phyloP scores from a whole-genome alignment of 2,329 filamentous ascomycete species.

The Xylaria sp. region DNA sequence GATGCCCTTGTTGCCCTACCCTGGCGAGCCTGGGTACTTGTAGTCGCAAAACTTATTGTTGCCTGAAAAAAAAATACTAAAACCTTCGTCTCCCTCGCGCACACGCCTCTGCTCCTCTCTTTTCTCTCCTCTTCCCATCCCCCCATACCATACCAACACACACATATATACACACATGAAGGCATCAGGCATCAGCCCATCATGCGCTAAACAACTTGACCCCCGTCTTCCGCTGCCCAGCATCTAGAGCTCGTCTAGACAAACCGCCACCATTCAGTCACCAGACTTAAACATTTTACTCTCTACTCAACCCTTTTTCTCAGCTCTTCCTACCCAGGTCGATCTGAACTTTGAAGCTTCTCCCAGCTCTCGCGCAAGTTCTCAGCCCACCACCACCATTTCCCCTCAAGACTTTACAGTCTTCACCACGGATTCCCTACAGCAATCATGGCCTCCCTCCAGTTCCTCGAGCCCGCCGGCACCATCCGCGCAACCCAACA shows the following conservation, averaged over 20 bases:
- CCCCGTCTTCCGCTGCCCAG: constrained; percentile 51
- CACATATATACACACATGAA: constrained; percentile 48
- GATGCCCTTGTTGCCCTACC: not conserved
- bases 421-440: constrained; percentile 83
- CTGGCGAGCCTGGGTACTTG: not conserved
- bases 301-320: constrained; percentile 60
- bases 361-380: constrained; percentile 67
- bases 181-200: constrained; percentile 55
- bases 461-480: constrained; percentile 71
- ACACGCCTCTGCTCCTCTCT: constrained; percentile 40
- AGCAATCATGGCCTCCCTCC: constrained; percentile 83
- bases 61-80: constrained; percentile 50
- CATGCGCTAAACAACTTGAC: constrained; percentile 65
- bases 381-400: constrained; percentile 67
- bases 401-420: constrained; percentile 73
- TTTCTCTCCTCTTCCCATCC: constrained; percentile 50
- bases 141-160: constrained; percentile 44
- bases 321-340: constrained; percentile 66
- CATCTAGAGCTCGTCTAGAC: constrained; percentile 48
- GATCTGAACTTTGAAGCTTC: constrained; percentile 75
- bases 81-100: constrained; percentile 40
- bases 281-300: constrained; percentile 52
- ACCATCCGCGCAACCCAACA: constrained; percentile 66
- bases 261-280: constrained; percentile 66
- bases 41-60: constrained; percentile 36